Conservation (phyloP, 2,329 filamentous ascomycete genomes). For the Colletotrichum phormii region DNA sequence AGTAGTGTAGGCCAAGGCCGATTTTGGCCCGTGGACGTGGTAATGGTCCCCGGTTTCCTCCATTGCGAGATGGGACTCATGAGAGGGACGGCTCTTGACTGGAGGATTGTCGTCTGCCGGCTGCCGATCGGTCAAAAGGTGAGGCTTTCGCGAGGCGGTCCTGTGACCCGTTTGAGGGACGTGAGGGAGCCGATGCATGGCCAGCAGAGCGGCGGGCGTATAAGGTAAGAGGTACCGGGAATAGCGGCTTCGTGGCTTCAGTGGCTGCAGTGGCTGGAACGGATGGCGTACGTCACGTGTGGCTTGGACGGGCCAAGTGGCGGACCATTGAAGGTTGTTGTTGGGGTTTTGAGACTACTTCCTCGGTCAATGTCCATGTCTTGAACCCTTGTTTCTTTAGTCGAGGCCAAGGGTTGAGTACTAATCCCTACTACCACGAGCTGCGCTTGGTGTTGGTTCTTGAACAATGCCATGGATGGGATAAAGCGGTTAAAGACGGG, state of each 20-base stretch:
- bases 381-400: background rate
- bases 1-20: slow-evolving; percentile 8
- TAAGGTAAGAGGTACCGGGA: background rate
- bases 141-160: slow-evolving; percentile 31
- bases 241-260: background rate
- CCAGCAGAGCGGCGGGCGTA: background rate
- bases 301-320: slow-evolving; percentile 17
- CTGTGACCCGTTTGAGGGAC: slow-evolving; percentile 21
- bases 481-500: slow-evolving; percentile 2
- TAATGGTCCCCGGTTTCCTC: background rate
- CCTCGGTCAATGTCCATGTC: slow-evolving; percentile 4
- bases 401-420: background rate
- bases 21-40: slow-evolving; percentile 1
- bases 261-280: slow-evolving; percentile 29
- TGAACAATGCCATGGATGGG: background rate
- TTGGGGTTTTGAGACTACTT: background rate
- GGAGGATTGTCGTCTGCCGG: slow-evolving; percentile 25
- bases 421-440: background rate
- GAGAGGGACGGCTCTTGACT: background rate
- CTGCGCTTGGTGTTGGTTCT: background rate
- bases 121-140: slow-evolving; percentile 24
- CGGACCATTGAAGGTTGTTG: background rate
- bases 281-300: slow-evolving; percentile 30
- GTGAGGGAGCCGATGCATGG: slow-evolving; percentile 27
- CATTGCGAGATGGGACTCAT: background rate